These are phyloP conservation scores for Entonaema liquescens DNA, from an alignment of 495 filamentous ascomycete genomes.

Conservation along the genomic window DNA sequence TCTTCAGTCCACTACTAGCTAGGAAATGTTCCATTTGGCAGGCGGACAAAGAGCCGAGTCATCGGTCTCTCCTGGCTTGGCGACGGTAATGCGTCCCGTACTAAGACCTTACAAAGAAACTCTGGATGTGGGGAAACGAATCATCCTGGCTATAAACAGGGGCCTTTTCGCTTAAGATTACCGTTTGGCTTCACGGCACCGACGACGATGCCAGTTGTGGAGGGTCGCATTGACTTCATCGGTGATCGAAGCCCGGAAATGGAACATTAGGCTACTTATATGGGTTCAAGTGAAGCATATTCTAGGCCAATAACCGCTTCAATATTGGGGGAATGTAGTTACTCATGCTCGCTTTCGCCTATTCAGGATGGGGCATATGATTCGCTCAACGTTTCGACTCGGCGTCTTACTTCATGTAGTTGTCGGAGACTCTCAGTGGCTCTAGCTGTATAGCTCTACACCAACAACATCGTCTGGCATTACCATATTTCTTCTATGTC, in stretches of 20 bases:
- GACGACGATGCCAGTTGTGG: constrained; percentile 1
- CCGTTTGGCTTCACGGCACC: background rate
- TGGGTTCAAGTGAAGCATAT: background rate
- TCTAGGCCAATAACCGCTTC: background rate
- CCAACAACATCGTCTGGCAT: background rate
- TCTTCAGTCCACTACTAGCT: background rate
- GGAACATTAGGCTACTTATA: background rate
- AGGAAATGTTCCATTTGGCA: constrained; percentile 3
- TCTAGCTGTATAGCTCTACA: background rate
- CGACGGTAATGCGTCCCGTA: background rate
- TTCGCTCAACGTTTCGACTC: background rate
- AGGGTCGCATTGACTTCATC: constrained; percentile 21
- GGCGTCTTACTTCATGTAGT: background rate
- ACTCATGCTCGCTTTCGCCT: background rate
- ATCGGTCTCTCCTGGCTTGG: background rate
- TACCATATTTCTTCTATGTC: background rate
- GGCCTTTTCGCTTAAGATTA: constrained; percentile 7
- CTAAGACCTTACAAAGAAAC: background rate
- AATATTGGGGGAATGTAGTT: background rate
- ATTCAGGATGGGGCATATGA: background rate
- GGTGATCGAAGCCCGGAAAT: constrained; percentile 8
- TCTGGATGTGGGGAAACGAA: background rate
- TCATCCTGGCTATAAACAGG: background rate
- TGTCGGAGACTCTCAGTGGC: background rate
- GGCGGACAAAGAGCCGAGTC: background rate